Evolutionary conservation across 148 eudicot species (phyloP).

Genomic region (Spergularia bocconei): DNA sequence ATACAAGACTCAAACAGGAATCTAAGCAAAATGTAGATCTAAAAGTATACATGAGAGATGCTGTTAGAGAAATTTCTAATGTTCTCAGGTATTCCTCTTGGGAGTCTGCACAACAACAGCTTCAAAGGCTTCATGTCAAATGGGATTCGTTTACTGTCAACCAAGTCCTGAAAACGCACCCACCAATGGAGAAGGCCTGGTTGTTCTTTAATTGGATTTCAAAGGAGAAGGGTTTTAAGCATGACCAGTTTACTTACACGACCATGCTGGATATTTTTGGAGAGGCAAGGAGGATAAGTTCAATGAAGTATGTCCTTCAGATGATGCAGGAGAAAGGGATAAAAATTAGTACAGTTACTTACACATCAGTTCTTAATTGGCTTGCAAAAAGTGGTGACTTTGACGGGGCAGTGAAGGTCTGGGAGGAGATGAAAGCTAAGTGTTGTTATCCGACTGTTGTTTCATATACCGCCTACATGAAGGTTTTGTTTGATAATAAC

Average conservation of each 20-base stretch:
- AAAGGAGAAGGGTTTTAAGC: conserved; percentile 53
- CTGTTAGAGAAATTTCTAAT: conserved; percentile 49
- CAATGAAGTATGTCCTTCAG: conserved; percentile 69
- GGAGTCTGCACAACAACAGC: conserved; percentile 63
- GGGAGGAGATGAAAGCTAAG: conserved; percentile 72
- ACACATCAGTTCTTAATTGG: conserved; percentile 78
- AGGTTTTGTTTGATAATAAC: conserved; percentile 62
- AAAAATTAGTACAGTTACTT: conserved; percentile 59
- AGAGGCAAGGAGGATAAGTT: conserved; percentile 72
- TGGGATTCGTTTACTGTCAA: conserved; percentile 86
- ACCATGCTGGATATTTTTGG: conserved; percentile 94
- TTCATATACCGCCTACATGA: conserved; percentile 81
- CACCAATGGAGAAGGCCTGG: conserved; percentile 91
- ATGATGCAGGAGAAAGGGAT: conserved; percentile 79
- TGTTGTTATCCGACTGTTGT: conserved; percentile 70
- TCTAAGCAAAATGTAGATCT: conserved; percentile 34
- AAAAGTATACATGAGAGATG: conserved; percentile 49
- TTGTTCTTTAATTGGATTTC: conserved; percentile 82
- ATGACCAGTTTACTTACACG: conserved; percentile 76
- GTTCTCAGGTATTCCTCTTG: conserved; percentile 60
- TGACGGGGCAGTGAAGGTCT: conserved; percentile 60
- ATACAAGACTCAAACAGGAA: conserved; percentile 23
- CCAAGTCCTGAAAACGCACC: conserved; percentile 85
- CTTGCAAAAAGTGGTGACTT: conserved; percentile 71
- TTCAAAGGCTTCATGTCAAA: conserved; percentile 40